A percentile compares a stretch with the other conserved stretches of the same genome.
Conservation (phyloP, 371 early-diverging fungal genomes). For the Zopfochytrium polystomum region DNA sequence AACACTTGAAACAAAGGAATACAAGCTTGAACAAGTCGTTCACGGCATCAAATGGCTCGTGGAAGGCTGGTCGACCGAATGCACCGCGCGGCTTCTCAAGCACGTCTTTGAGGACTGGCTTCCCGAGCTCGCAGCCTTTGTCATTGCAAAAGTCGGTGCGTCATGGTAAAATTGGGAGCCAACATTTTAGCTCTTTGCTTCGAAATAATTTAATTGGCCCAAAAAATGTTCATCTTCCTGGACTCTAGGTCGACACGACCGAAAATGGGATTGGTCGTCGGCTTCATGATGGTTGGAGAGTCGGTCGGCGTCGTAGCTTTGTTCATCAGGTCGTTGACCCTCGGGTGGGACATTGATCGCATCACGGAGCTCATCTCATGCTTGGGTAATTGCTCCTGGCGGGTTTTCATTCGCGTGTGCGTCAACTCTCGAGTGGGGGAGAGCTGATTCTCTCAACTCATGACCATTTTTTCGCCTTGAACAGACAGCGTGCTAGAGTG, state of each 20-base stretch:
- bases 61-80: slow-evolving; percentile 36
- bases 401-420: background rate
- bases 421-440: background rate
- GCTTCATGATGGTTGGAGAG: slow-evolving; percentile 37
- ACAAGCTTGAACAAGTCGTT: slow-evolving; percentile 38
- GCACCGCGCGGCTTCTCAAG: slow-evolving; percentile 26
- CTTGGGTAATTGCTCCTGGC: slow-evolving; percentile 17
- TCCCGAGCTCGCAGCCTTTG: slow-evolving; percentile 37
- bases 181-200: background rate
- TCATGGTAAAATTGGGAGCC: slow-evolving; percentile 21
- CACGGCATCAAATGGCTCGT: slow-evolving; percentile 36
- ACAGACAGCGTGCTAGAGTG: slow-evolving; percentile 32
- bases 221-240: background rate
- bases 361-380: slow-evolving; percentile 34
- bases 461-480: background rate
- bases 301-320: slow-evolving; percentile 25
- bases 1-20: slow-evolving; percentile 21
- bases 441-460: background rate
- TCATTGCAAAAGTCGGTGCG: slow-evolving; percentile 20
- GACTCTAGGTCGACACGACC: slow-evolving; percentile 26
- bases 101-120: slow-evolving; percentile 40
- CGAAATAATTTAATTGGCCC: background rate
- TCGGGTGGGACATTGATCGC: slow-evolving; percentile 20
- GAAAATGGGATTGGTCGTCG: slow-evolving; percentile 33
- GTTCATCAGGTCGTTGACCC: slow-evolving; percentile 29